phyloP scores from a whole-genome alignment of 2,329 filamentous ascomycete species.

The Elsinoe perseae region DNA sequence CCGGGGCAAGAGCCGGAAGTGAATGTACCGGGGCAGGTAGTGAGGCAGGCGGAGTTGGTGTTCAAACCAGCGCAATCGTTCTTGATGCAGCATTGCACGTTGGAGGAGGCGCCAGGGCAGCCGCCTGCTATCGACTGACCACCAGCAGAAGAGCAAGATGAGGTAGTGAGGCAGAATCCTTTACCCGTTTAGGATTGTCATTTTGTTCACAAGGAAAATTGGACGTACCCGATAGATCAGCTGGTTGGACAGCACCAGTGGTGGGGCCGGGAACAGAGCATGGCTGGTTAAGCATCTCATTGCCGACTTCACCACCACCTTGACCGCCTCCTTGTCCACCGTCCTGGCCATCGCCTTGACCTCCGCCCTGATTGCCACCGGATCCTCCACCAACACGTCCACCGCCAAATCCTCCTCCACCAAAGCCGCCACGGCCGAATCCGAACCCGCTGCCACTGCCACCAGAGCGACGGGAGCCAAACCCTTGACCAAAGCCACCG shows the following conservation, averaged over 20 bases:
- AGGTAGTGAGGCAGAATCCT: slow-evolving; percentile 3
- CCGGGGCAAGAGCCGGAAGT: background rate
- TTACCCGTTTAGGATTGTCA: no score
- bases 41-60: background rate
- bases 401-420: background rate
- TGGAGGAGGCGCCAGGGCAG: background rate
- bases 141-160: background rate
- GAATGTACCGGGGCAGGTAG: background rate
- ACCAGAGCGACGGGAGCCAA: background rate
- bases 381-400: background rate
- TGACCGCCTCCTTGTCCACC: background rate
- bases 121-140: background rate
- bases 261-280: background rate
- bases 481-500: background rate
- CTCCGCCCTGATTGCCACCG: background rate
- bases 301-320: background rate
- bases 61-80: slow-evolving; percentile 4
- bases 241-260: background rate
- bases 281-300: background rate
- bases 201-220: background rate
- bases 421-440: background rate
- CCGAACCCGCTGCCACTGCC: background rate
- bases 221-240: background rate
- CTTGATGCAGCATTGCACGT: slow-evolving; percentile 8
- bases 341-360: background rate